Evolutionary conservation across 176 grass and related monocot genomes (phyloP).

Genomic region (Rhynchospora breviuscula): DNA sequence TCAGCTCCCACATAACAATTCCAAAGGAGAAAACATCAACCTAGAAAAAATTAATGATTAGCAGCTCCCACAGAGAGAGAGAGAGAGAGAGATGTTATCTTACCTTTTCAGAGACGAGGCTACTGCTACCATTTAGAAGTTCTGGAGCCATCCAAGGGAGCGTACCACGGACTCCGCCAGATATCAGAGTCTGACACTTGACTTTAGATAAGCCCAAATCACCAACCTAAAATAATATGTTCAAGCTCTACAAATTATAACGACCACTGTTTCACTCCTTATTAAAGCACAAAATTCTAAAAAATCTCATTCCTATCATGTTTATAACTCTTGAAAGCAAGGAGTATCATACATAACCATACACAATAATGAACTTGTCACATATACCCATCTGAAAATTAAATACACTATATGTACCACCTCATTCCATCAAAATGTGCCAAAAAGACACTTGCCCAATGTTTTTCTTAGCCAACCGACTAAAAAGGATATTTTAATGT

Average conservation of each 20-base stretch:
- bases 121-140: conserved; percentile 80
- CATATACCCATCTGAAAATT: neutral
- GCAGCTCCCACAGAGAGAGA: neutral
- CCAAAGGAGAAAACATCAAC: conserved; percentile 98
- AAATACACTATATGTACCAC: neutral
- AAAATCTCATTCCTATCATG: neutral
- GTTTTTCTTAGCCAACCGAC: neutral
- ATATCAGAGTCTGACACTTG: conserved; percentile 87
- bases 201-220: conserved; percentile 97
- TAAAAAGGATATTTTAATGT: neutral
- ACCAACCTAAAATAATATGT: conserved; percentile 61
- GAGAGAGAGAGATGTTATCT: neutral
- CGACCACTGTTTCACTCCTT: neutral
- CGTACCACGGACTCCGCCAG: conserved; percentile 91
- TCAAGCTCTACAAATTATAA: neutral
- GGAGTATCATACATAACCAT: neutral
- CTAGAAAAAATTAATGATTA: conserved; percentile 25
- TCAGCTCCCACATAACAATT: conserved; percentile 94
- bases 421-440: neutral
- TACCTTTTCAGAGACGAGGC: conserved; percentile 92
- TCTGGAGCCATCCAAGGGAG: conserved; percentile 99
- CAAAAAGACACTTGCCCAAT: neutral
- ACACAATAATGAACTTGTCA: conserved; percentile 1
- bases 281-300: neutral
- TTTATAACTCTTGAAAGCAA: neutral